These are phyloP conservation scores for Tetraselmis striata DNA, from an alignment of 139 green algal genomes.

Conservation along the genomic window DNA sequence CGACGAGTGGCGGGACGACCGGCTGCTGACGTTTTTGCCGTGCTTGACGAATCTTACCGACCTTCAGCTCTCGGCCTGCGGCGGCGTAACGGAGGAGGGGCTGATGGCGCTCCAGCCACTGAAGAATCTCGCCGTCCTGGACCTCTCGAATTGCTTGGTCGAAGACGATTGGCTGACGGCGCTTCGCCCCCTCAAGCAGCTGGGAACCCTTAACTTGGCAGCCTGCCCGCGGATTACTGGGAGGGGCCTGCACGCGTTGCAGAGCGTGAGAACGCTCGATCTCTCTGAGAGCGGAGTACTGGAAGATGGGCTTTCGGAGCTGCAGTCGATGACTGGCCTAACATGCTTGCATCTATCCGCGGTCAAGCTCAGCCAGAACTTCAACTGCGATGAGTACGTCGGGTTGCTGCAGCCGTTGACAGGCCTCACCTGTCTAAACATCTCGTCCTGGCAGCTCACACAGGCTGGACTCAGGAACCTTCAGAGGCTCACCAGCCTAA, in stretches of 20 bases:
- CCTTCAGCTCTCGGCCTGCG: not conserved
- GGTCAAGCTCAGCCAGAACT: too few species aligned
- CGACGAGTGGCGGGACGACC: not conserved
- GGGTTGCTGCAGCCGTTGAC: not conserved
- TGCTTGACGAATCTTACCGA: not conserved
- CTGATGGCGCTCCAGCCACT: not conserved
- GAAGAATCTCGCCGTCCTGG: not conserved
- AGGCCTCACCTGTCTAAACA: not conserved
- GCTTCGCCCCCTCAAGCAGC: not conserved
- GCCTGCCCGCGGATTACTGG: not conserved
- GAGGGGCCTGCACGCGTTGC: not conserved
- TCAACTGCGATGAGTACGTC: not conserved
- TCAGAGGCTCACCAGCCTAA: not conserved
- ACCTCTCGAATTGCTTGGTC: not conserved
- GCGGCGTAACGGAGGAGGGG: not conserved
- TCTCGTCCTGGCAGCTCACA: not conserved
- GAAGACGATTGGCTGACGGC: not conserved
- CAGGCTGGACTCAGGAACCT: not conserved
- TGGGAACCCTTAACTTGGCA: not conserved
- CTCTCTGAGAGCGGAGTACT: not conserved
- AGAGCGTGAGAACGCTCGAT: not conserved
- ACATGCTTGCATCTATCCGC: not conserved
- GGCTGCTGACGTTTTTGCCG: not conserved
- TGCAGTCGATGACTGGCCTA: not conserved
- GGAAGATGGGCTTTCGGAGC: not conserved